Conservation (phyloP, 2,329 filamentous ascomycete genomes). For the Pseudopyricularia javanii region DNA sequence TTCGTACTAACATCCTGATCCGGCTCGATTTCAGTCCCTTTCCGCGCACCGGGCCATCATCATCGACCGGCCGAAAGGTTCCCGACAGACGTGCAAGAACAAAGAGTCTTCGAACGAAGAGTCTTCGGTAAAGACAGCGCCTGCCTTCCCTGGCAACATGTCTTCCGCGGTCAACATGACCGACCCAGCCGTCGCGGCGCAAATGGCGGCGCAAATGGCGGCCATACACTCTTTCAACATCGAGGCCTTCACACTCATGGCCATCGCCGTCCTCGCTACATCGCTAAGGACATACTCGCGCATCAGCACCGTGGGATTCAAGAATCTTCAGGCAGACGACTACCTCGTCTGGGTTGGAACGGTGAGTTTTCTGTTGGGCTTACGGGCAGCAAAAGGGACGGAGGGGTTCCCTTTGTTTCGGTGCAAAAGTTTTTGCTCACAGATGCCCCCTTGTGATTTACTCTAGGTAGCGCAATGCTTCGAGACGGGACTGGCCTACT, state of each 20-base stretch:
- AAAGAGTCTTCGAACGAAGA: no score
- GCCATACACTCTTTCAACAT: slow-evolving; percentile 15
- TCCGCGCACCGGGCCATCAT: no score
- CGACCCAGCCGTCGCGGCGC: slow-evolving; percentile 2
- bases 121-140: no score
- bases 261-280: slow-evolving; percentile 19
- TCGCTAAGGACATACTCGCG: slow-evolving; percentile 22
- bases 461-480: slow-evolving; percentile 19
- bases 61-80: no score
- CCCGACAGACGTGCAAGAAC: no score
- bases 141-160: no score
- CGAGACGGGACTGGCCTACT: slow-evolving; percentile 26
- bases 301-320: slow-evolving; percentile 17
- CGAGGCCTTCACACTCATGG: slow-evolving; percentile 21
- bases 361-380: neutral
- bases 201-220: slow-evolving; percentile 8
- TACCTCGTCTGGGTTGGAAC: slow-evolving; percentile 18
- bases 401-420: no score
- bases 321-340: slow-evolving; percentile 21
- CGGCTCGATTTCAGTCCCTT: no score
- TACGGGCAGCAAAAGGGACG: no score
- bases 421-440: neutral
- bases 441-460: neutral
- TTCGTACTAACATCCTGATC: no score
- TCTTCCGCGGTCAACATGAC: neutral